Base-by-base conservation (phyloP, 192 early-diverging fungal species). In the Backusella tuberculispora region DNA sequence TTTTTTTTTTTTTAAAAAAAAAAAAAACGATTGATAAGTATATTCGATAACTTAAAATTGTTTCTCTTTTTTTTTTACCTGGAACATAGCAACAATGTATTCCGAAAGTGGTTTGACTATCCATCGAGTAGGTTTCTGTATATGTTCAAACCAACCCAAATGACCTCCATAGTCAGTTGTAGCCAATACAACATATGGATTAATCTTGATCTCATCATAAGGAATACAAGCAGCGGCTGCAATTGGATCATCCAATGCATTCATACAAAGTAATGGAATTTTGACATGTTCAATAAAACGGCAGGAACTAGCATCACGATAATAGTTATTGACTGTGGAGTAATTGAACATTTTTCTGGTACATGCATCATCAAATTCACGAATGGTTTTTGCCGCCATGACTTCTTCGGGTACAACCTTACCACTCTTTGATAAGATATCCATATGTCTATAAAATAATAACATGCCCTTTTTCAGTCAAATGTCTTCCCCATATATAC, bases 181-280 rank as follows among this genome's bases (percentile, higher is more conserved):
- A 4, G 91, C 96, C 24, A 99, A 80, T 0, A 97, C 56, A 38
- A 94, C 83, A 81, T 92, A 84, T 43, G 95, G 95, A 75, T 99
- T 99, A 15, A 83, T 76, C 66, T 81, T 79, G 71, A 90, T 88
- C 66, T 94, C 92, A 63, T 92, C 87, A 43, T 80, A 86, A 6
- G 97, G 97, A 5, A 96, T 89, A 41, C 85, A 85, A 38, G 90
- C 82, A 8, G 78, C 60, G 0, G 83, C 77, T n/a, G 92, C 91
- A 74, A 99, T 90, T 17, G 97, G 97, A 82, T 99, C 97, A 83
- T 97, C 95, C 76, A 92, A 48, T 45, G 96, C 91, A 21, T 89
- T 90, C 44, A 97, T 80, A 69, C 95, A 91, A 21, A 99, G 81
- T 68, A 92, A 89, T 34, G 97, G 97, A 43, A 96, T 81, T 10